A percentile compares a stretch with the other conserved stretches of the same genome.
Conservation (phyloP, 768 basidiomycete species). For the Tremella fuciformis region DNA sequence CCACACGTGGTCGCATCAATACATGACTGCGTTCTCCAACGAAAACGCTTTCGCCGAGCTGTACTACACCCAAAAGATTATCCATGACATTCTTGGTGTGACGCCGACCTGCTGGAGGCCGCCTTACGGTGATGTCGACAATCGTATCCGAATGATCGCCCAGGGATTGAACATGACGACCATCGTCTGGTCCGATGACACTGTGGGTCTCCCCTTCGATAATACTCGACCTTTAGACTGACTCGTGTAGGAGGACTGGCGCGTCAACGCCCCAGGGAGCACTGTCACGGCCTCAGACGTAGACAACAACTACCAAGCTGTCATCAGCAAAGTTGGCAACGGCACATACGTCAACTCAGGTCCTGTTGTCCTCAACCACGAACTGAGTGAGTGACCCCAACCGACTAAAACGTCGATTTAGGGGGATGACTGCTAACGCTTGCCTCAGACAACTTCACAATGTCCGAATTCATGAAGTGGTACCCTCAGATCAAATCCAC, state of each 20-base stretch:
- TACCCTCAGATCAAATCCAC: constrained; percentile 39
- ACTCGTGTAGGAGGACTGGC: constrained; percentile 41
- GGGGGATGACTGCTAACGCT: constrained; percentile 6
- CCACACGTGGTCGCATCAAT: constrained; percentile 52
- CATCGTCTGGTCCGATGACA: constrained; percentile 47
- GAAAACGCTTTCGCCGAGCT: constrained; percentile 49
- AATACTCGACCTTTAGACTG: background rate
- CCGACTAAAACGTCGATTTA: background rate
- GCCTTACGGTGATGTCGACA: constrained; percentile 51
- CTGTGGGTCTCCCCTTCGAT: constrained; percentile 14
- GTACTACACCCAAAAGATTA: constrained; percentile 42
- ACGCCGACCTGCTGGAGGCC: constrained; percentile 42
- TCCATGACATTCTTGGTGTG: constrained; percentile 45
- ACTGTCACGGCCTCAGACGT: constrained; percentile 37
- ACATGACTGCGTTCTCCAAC: constrained; percentile 65
- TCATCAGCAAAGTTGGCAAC: constrained; percentile 37
- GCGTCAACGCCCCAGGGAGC: constrained; percentile 25
- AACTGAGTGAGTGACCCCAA: constrained; percentile 32
- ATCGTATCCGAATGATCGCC: constrained; percentile 49
- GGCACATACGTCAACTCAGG: constrained; percentile 41
- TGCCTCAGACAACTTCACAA: constrained; percentile 47
- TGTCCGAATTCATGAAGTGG: constrained; percentile 39
- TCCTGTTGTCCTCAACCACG: constrained; percentile 51
- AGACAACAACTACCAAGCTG: constrained; percentile 43
- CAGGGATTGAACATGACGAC: constrained; percentile 38